Evolutionary conservation across 2,329 filamentous ascomycete genomes (phyloP).

Genomic region (Calonectria montana): DNA sequence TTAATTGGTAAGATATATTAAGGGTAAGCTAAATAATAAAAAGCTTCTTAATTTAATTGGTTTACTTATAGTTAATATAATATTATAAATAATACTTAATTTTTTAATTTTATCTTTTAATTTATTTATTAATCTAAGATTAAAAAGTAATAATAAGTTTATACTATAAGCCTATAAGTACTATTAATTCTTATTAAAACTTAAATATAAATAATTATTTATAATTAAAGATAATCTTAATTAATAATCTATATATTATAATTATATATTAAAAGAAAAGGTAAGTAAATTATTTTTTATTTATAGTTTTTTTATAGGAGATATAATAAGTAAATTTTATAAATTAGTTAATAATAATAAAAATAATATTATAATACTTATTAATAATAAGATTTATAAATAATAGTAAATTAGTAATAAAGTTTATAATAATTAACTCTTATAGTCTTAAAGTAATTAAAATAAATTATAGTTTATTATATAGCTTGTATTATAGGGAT

Average conservation of each 20-base stretch:
- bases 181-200: constrained; percentile 19
- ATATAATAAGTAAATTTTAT: constrained; percentile 13
- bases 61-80: constrained; percentile 21
- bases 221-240: background rate
- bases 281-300: background rate
- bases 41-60: constrained; percentile 11
- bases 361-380: constrained; percentile 22
- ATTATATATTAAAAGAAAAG: too few relatives aligned
- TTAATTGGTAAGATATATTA: background rate
- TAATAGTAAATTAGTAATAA: constrained; percentile 22
- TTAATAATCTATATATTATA: too few relatives aligned
- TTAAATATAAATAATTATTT: constrained; percentile 10
- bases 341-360: constrained; percentile 21
- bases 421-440: constrained; percentile 25
- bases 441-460: constrained; percentile 13
- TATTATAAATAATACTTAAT: constrained; percentile 8
- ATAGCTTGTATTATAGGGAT: constrained; percentile 4
- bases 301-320: background rate
- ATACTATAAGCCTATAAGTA: background rate
- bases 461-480: constrained; percentile 22
- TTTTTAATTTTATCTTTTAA: background rate
- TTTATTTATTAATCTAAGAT: background rate
- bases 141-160: background rate
- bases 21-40: background rate
- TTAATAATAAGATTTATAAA: constrained; percentile 15